Base-by-base conservation (phyloP, 2,329 filamentous ascomycete genomes). In the Aspergillus novoparasiticus region DNA sequence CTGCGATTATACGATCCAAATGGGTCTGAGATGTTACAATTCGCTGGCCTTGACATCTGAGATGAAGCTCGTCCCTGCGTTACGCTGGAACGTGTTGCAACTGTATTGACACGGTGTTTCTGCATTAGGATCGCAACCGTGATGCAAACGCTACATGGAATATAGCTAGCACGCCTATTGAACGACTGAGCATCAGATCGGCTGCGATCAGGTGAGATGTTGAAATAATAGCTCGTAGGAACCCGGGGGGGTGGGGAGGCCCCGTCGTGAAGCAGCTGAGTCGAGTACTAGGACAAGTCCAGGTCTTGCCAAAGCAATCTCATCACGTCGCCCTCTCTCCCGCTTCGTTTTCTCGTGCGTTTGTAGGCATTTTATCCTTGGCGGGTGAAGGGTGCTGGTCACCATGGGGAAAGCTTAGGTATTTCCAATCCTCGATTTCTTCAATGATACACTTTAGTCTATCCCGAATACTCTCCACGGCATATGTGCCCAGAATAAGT, bases 401-500 rank as follows among this genome's bases (percentile, higher is more conserved):
- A 28, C 74, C 67, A 16, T 75, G 67, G 10, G 83, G 83, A 66
- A 93, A 94, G 75, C 92, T 92, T 34, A 96, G 81, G 74, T 94
- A 90, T 72, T 94, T 95, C 92, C 93, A 96, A 74, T 96, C 93
- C 79, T 96, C 93, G 68, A 96, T 86, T 81, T 99, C 95, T 78
- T 98, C 95, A 14, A 94, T 97, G 46, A 98, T 92, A 65, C 91
- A 94, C 68, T 93, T 87, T 73, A 98, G 79, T 23, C 94, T 85
- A 79, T 99, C 95, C 19, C 95, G 84, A 57, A 98, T 96, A 76
- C 94, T 97, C 77, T 99, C 94, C 43, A 98, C 94, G 1, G 95
- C 94, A 80, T 96, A 98, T 68, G 89, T 96, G 0, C 95, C 95
- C 28, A 98, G 79, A n/a, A 97, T 81, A 63, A 99, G 79, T 39